A percentile compares a stretch with the other conserved stretches of the same genome.
These are phyloP conservation scores for Collybia nuda DNA, from an alignment of 768 basidiomycete species.

Conservation along the genomic window DNA sequence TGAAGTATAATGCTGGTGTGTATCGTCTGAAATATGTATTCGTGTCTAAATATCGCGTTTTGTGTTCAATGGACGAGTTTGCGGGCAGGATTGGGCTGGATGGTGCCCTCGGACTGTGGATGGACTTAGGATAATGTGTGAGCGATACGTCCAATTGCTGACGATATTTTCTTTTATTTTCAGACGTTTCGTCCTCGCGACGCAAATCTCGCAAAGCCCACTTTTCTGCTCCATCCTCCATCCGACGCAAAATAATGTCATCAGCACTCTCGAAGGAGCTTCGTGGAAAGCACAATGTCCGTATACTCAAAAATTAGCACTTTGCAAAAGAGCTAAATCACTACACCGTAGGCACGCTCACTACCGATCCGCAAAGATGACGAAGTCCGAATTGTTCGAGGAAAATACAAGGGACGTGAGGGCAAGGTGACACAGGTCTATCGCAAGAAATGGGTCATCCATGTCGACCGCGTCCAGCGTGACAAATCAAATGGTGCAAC, in stretches of 20 bases:
- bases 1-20: constrained; percentile 86
- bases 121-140: constrained; percentile 30
- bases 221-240: constrained; percentile 92
- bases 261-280: constrained; percentile 95
- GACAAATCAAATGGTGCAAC: constrained; percentile 98
- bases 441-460: constrained; percentile 99
- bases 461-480: constrained; percentile 95
- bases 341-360: constrained; percentile 67
- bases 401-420: constrained; percentile 98
- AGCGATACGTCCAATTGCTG: constrained; percentile 21
- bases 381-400: constrained; percentile 94
- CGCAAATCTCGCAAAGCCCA: constrained; percentile 99
- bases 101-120: constrained; percentile 40
- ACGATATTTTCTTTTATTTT: constrained; percentile 19
- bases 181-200: constrained; percentile 89
- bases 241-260: constrained; percentile 98
- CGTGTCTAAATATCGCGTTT: constrained; percentile 19
- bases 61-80: constrained; percentile 23
- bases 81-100: constrained; percentile 50
- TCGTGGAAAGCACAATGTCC: constrained; percentile 85
- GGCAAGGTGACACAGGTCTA: constrained; percentile 98
- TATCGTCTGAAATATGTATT: constrained; percentile 27
- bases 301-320: constrained; percentile 24
- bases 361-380: constrained; percentile 97
- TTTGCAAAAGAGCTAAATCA: not conserved